Evolutionary conservation across 2,329 filamentous ascomycete species (phyloP).

Genomic region (Scleromitrula shiraiana): DNA sequence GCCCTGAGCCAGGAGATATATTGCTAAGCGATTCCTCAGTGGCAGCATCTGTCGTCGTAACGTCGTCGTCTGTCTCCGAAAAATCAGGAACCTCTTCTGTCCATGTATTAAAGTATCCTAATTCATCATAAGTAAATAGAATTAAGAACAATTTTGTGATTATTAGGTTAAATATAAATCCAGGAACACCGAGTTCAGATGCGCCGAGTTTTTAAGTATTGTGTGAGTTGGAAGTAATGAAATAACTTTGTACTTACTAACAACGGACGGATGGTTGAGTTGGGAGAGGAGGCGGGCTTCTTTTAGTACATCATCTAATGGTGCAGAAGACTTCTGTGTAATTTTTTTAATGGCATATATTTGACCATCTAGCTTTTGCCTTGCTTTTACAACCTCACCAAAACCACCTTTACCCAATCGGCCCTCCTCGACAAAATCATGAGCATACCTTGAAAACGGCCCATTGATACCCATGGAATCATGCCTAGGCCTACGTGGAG

Average conservation of each 20-base stretch:
- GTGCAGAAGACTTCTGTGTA: conserved; percentile 68
- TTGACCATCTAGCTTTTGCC: conserved; percentile 87
- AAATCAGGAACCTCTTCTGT: conserved; percentile 61
- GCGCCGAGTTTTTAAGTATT: too few relatives aligned
- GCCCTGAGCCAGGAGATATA: conserved; percentile 21
- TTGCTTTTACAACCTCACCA: conserved; percentile 90
- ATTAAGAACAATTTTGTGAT: too few relatives aligned
- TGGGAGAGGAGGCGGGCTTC: conserved; percentile 87
- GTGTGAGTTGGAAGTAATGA: not conserved
- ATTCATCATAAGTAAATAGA: conserved; percentile 29
- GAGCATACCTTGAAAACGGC: conserved; percentile 58
- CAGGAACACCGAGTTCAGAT: not conserved
- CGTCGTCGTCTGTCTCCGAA: conserved; percentile 47
- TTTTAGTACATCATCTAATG: conserved; percentile 73
- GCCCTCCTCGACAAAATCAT: conserved; percentile 86
- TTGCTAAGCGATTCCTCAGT: conserved; percentile 22
- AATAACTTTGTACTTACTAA: conserved; percentile 24
- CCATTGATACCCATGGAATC: conserved; percentile 52
- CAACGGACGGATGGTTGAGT: conserved; percentile 73
- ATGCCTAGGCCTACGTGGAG: conserved; percentile 44
- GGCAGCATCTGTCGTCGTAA: conserved; percentile 39
- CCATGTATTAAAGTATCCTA: conserved; percentile 95
- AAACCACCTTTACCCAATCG: conserved; percentile 89
- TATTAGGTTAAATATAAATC: not conserved
- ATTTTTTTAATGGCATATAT: conserved; percentile 98